Evolutionary conservation across 1,284 basidiomycete genomes (phyloP).

Genomic region (Leccinum variabile): DNA sequence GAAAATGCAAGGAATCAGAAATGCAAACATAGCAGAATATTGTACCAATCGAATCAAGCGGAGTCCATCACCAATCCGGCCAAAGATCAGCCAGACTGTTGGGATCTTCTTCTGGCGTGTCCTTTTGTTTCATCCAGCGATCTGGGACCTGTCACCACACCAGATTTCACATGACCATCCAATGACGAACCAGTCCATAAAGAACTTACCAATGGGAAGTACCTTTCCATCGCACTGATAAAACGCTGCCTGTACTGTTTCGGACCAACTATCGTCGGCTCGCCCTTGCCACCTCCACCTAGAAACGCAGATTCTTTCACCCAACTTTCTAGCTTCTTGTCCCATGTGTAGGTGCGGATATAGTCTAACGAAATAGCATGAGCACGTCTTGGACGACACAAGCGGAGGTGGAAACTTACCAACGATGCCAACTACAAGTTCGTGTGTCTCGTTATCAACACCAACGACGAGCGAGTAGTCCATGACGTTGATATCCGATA

Average conservation of each 20-base stretch:
- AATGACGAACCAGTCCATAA: background rate
- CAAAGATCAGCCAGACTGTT: slow-evolving; percentile 51
- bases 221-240: slow-evolving; percentile 88
- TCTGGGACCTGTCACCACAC: slow-evolving; percentile 62
- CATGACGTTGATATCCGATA: slow-evolving; percentile 97
- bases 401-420: slow-evolving; percentile 50
- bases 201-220: slow-evolving; percentile 75
- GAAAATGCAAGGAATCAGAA: slow-evolving; percentile 15
- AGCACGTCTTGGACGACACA: slow-evolving; percentile 1
- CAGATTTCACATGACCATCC: slow-evolving; percentile 6
- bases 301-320: slow-evolving; percentile 94
- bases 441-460: slow-evolving; percentile 80
- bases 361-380: slow-evolving; percentile 59
- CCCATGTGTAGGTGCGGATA: slow-evolving; percentile 94
- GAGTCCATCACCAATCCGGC: slow-evolving; percentile 47
- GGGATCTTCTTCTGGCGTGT: slow-evolving; percentile 71
- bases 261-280: slow-evolving; percentile 90
- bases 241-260: slow-evolving; percentile 87
- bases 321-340: slow-evolving; percentile 97
- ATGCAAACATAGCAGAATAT: slow-evolving; percentile 9
- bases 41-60: slow-evolving; percentile 2
- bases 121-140: slow-evolving; percentile 83
- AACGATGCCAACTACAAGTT: slow-evolving; percentile 95
- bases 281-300: slow-evolving; percentile 76
- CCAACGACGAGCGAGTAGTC: slow-evolving; percentile 98